These are phyloP conservation scores for Candida tammaniensis DNA, from an alignment of 805 yeast genomes.

Conservation along the genomic window DNA sequence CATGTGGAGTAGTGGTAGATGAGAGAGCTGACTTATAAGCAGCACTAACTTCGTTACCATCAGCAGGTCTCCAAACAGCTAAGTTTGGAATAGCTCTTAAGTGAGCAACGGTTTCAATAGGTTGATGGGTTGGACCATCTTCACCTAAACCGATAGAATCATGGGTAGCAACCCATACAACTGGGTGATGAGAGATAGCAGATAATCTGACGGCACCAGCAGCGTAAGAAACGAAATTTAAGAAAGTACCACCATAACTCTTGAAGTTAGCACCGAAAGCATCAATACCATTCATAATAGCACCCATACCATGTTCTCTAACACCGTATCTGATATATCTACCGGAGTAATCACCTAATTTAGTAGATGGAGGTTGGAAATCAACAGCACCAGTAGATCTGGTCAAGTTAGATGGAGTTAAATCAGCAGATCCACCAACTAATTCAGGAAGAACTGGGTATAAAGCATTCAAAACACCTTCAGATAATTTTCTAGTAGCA, in stretches of 20 bases:
- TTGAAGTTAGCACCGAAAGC: slow-evolving; percentile 85
- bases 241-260: slow-evolving; percentile 96
- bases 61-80: slow-evolving; percentile 90
- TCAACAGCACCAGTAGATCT: slow-evolving; percentile 80
- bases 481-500: slow-evolving; percentile 94
- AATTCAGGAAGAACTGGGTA: slow-evolving; percentile 75
- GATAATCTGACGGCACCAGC: slow-evolving; percentile 85
- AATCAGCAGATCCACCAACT: slow-evolving; percentile 97
- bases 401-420: slow-evolving; percentile 95
- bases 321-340: slow-evolving; percentile 97
- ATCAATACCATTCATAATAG: slow-evolving; percentile 93
- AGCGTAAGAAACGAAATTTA: slow-evolving; percentile 84
- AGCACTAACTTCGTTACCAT: slow-evolving; percentile 85
- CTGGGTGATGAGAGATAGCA: slow-evolving; percentile 79
- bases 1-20: slow-evolving; percentile 63
- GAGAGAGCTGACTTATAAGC: slow-evolving; percentile 68
- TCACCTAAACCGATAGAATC: slow-evolving; percentile 90
- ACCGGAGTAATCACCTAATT: slow-evolving; percentile 83
- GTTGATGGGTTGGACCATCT: slow-evolving; percentile 94
- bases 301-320: slow-evolving; percentile 99
- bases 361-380: slow-evolving; percentile 84
- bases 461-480: slow-evolving; percentile 65
- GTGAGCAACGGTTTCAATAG: slow-evolving; percentile 84
- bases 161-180: slow-evolving; percentile 85
- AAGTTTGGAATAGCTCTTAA: slow-evolving; percentile 82